These are phyloP conservation scores for Oryza meridionalis DNA, from an alignment of 176 grass and related monocot species.

Conservation along the genomic window DNA sequence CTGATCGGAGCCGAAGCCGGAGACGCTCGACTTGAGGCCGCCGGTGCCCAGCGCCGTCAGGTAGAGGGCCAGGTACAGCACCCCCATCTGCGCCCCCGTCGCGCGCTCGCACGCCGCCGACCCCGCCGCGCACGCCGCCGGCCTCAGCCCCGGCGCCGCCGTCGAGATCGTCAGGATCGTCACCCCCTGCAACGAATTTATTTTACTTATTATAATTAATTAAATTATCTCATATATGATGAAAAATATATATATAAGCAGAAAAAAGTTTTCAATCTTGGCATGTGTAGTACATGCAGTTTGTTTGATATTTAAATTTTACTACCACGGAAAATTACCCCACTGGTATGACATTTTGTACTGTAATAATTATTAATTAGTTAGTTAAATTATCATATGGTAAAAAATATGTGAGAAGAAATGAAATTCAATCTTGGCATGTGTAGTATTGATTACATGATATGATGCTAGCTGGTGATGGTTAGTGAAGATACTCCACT, in stretches of 20 bases:
- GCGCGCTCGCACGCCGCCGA: slow-evolving; percentile 44
- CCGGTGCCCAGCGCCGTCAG: slow-evolving; percentile 84
- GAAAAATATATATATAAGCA: too few species aligned
- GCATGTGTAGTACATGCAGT: too few species aligned
- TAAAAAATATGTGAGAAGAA: not conserved
- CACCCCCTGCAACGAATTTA: slow-evolving; percentile 54
- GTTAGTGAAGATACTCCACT: not conserved
- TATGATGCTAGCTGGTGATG: not conserved
- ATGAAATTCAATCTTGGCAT: not conserved
- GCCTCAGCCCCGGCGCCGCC: slow-evolving; percentile 54
- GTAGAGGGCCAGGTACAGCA: slow-evolving; percentile 79
- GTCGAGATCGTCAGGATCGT: slow-evolving; percentile 80
- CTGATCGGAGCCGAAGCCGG: slow-evolving; percentile 94
- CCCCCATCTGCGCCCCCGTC: slow-evolving; percentile 52
- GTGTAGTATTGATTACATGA: not conserved
- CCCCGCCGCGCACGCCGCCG: slow-evolving; percentile 43
- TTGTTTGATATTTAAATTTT: too few species aligned
- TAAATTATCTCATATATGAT: too few species aligned
- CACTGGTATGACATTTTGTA: too few species aligned
- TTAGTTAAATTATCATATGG: not conserved
- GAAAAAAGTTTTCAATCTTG: too few species aligned
- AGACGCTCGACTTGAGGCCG: slow-evolving; percentile 87
- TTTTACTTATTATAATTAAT: too few species aligned
- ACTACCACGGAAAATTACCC: not conserved
- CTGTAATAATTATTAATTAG: not conserved